Conservation (phyloP, 208 protist genomes). For the Acanthamoeba quina region DNA sequence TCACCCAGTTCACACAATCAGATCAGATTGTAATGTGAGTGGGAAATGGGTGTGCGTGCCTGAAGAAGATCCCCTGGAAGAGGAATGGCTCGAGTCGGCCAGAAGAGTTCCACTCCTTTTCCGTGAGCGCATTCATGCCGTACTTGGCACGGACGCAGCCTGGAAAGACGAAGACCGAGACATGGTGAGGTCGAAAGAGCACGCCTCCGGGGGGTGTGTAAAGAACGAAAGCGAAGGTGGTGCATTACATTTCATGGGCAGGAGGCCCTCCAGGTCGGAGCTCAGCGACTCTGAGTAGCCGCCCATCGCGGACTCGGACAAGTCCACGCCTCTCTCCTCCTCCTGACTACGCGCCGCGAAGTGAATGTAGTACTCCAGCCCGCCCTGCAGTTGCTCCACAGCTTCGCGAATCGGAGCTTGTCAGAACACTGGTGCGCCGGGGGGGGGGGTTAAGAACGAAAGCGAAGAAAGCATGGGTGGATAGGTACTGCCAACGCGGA, state of each 20-base stretch:
- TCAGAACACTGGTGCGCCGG: neutral
- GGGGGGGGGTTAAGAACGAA: neutral
- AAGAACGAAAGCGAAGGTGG: neutral
- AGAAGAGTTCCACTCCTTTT: neutral
- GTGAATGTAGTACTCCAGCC: conserved; percentile 61
- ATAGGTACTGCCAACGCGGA: neutral
- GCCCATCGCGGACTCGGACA: conserved; percentile 8
- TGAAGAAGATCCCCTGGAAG: conserved; percentile 55
- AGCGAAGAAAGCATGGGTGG: neutral
- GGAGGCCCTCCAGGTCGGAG: conserved; percentile 10
- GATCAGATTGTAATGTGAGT: neutral
- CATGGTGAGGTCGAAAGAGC: neutral
- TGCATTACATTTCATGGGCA: neutral
- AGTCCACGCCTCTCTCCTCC: neutral
- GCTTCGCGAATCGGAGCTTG: neutral
- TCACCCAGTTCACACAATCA: neutral
- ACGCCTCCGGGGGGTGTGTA: neutral
- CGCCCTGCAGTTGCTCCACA: conserved; percentile 27
- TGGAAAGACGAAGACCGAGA: neutral
- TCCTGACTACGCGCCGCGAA: conserved; percentile 8
- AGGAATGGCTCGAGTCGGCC: conserved; percentile 7
- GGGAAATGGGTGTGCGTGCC: neutral
- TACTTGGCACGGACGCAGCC: conserved; percentile 24
- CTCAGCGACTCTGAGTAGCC: conserved; percentile 31
- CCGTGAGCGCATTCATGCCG: neutral